Percentiles rank a stretch among this genome's conserved stretches.
phyloP scores from a whole-genome alignment of 345 rosid species.

The Brassica cretica region DNA sequence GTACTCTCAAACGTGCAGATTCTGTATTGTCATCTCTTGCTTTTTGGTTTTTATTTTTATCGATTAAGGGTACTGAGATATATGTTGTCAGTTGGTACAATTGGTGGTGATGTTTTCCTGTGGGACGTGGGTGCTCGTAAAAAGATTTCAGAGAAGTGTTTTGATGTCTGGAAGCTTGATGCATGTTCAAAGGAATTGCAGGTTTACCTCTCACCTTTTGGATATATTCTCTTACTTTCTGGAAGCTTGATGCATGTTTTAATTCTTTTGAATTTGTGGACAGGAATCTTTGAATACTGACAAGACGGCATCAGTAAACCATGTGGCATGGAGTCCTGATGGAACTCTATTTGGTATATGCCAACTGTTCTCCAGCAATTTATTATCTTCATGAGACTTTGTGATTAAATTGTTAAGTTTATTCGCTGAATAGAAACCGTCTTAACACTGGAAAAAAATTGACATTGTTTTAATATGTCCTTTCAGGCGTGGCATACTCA shows the following conservation, averaged over 20 bases:
- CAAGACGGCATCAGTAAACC: constrained; percentile 61
- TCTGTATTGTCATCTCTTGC: constrained; percentile 9
- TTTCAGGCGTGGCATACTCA: constrained; percentile 82
- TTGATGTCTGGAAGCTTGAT: constrained; percentile 66
- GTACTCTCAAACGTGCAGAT: not conserved
- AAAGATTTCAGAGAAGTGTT: constrained; percentile 55
- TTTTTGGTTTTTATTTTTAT: not conserved
- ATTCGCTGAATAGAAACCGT: constrained; percentile 6
- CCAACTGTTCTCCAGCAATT: not conserved
- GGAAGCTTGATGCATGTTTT: not conserved
- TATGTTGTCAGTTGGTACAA: constrained; percentile 68
- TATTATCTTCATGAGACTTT: not conserved
- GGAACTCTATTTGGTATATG: constrained; percentile 72
- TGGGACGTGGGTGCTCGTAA: constrained; percentile 77
- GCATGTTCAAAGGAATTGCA: constrained; percentile 58
- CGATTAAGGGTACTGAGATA: constrained; percentile 10
- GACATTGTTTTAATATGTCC: constrained; percentile 10
- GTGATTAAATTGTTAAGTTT: not conserved
- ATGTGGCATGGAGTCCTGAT: constrained; percentile 89
- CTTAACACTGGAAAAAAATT: not conserved
- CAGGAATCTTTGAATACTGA: constrained; percentile 62
- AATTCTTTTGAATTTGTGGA: constrained; percentile 22
- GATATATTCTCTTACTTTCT: constrained; percentile 14
- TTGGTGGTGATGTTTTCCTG: constrained; percentile 61
- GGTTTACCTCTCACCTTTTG: constrained; percentile 45